Conservation (phyloP, 306 rosid species). For the Urtica urens region DNA sequence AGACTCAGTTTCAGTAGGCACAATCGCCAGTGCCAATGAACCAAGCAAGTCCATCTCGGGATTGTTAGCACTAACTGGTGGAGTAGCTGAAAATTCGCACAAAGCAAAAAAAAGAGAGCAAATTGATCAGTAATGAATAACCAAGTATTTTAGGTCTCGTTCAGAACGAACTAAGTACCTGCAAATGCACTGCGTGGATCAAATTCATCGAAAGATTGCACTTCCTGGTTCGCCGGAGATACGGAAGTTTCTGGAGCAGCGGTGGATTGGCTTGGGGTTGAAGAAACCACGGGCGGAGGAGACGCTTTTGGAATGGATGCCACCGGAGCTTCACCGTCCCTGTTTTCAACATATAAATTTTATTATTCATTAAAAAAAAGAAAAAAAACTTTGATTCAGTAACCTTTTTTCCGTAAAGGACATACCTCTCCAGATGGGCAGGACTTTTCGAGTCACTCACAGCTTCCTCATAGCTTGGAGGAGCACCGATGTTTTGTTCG, state of each 20-base stretch:
- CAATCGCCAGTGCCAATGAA: conserved; percentile 58
- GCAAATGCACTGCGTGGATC: conserved; percentile 72
- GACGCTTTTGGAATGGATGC: conserved; percentile 54
- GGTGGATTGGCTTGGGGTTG: conserved; percentile 32
- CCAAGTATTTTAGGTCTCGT: background rate
- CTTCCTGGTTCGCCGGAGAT: conserved; percentile 32
- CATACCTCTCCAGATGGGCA: conserved; percentile 55
- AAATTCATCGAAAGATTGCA: conserved; percentile 63
- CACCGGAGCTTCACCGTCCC: conserved; percentile 55
- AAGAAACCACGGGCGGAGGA: conserved; percentile 22
- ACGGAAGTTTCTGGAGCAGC: conserved; percentile 27
- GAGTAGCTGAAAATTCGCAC: conserved; percentile 66
- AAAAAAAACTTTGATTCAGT: background rate
- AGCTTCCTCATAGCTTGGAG: conserved; percentile 88
- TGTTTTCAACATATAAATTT: conserved; percentile 28
- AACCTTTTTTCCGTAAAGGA: background rate
- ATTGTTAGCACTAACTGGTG: conserved; percentile 38
- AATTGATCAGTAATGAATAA: background rate
- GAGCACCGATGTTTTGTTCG: conserved; percentile 63
- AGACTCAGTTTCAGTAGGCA: conserved; percentile 45
- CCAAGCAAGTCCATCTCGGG: conserved; percentile 72
- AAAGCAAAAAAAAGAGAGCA: conserved; percentile 11
- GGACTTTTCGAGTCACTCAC: conserved; percentile 67
- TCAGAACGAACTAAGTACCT: conserved; percentile 24
- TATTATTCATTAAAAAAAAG: conserved; percentile 1